These are phyloP conservation scores for Candida oleophila DNA, from an alignment of 805 yeast genomes.

Conservation along the genomic window DNA sequence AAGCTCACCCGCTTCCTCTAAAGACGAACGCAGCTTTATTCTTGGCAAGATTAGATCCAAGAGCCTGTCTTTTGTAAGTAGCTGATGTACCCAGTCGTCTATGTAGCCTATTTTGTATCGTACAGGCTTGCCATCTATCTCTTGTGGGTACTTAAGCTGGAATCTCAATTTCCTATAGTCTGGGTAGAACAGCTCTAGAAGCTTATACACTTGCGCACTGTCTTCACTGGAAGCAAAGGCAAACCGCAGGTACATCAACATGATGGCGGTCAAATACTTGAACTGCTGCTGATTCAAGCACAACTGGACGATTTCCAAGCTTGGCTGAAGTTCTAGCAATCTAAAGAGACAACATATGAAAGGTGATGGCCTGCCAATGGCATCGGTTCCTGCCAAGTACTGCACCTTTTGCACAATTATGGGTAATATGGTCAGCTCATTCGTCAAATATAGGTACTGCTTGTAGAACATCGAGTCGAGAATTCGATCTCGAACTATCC, in stretches of 20 bases:
- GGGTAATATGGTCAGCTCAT: slow-evolving; percentile 39
- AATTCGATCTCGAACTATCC: slow-evolving; percentile 40
- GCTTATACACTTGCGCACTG: slow-evolving; percentile 40
- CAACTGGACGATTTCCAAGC: slow-evolving; percentile 51
- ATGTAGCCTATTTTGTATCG: slow-evolving; percentile 46
- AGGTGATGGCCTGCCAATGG: slow-evolving; percentile 60
- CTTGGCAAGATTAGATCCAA: slow-evolving; percentile 76
- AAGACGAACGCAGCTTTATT: slow-evolving; percentile 38
- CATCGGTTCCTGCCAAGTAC: slow-evolving; percentile 59
- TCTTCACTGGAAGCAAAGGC: slow-evolving; percentile 19
- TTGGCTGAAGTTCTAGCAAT: slow-evolving; percentile 74
- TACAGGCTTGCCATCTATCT: slow-evolving; percentile 21
- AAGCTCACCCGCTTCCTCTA: slow-evolving; percentile 43
- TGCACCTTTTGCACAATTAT: slow-evolving; percentile 33
- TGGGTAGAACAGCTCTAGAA: slow-evolving; percentile 53
- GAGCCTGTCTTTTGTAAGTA: slow-evolving; percentile 57
- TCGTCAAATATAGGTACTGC: slow-evolving; percentile 38
- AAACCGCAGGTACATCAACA: slow-evolving; percentile 59
- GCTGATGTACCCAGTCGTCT: slow-evolving; percentile 72
- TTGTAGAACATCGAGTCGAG: slow-evolving; percentile 45
- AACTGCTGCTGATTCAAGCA: slow-evolving; percentile 59
- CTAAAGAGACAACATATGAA: slow-evolving; percentile 78
- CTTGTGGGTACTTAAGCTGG: slow-evolving; percentile 28
- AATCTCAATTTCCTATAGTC: slow-evolving; percentile 71
- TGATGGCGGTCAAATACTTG: slow-evolving; percentile 72